Base-by-base conservation (phyloP, 176 grass and related monocot species). In the Triticum monococcum region DNA sequence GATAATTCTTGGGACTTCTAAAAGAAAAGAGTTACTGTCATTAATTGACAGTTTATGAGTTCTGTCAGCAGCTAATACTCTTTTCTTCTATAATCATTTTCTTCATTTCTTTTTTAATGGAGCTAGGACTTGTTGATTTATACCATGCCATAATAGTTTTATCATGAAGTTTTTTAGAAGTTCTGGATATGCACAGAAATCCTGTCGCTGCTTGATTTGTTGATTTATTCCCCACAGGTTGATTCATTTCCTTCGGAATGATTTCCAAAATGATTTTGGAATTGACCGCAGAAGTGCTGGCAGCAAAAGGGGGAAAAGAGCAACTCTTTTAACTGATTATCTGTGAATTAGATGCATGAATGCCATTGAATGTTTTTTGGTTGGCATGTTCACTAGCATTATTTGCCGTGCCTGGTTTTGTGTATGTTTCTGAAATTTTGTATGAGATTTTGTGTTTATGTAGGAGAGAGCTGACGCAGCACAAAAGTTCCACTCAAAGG, bases 401-500 rank as follows among this genome's bases (percentile, higher is more conserved):
- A 64, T 64, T 48, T 33, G 17, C 5, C 43, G 5, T 89, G 41
- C 37, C 24, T 62, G 54, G 3, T 18, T 65, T 68, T 68, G 0
- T 73, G 17, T 78, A 33, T 71, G 22, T 64, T 91, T 83, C 87
- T 93, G 45, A 87, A 82, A 59, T 64, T 14, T 13, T 4, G 75
- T 79, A n/a, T 64, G 88, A 84, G 80, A 64, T 80, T 81, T 60
- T 74, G 5, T 89, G 67, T 70, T 83, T 84, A 31, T 89, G 69
- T 90, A 99, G 97, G 97, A 99, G 86, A 99, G 90, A 87, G 54
- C 75, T 54, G 97, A 85, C 67, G 92, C 97, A 81, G 94, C 89
- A 5, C 60, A 92, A 38, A 84, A 96, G 71, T 99, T 99, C 73
- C 69, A 91, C 79, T 91, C 94, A 2, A 96, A 96, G 77, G 97